phyloP scores from a whole-genome alignment of 1,284 basidiomycete genomes.

The Coniophora puteana region DNA sequence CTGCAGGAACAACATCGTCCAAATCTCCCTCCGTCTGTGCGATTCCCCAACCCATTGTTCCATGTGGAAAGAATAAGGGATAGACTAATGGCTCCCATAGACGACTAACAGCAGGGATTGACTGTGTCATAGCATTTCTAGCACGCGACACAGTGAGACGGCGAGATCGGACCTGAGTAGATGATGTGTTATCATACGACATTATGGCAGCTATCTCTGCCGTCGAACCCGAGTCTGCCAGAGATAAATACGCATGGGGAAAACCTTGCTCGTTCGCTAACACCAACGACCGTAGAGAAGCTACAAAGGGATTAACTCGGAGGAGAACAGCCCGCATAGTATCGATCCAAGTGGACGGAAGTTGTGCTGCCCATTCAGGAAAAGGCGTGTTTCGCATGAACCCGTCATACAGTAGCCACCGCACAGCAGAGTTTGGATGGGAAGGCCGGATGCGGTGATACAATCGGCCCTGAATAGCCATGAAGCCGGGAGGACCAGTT shows the following conservation, averaged over 20 bases:
- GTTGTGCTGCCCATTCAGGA: not conserved
- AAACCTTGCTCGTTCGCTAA: conserved; percentile 14
- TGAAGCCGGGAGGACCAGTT: not conserved
- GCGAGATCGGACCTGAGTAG: conserved; percentile 15
- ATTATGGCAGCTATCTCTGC: conserved; percentile 32
- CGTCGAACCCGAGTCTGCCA: too few species aligned
- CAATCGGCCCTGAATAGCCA: conserved; percentile 1
- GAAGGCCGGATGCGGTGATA: conserved; percentile 2
- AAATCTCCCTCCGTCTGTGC: not conserved
- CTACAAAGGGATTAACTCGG: conserved; percentile 24
- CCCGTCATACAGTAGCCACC: conserved; percentile 31
- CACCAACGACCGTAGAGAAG: conserved; percentile 14
- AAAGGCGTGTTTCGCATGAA: conserved; percentile 15
- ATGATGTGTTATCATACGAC: conserved; percentile 20
- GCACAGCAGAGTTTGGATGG: conserved; percentile 8
- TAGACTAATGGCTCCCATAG: conserved; percentile 33
- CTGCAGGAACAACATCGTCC: not conserved
- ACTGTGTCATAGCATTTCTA: conserved; percentile 9
- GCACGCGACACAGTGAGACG: conserved; percentile 10
- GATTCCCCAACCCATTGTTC: conserved; percentile 30
- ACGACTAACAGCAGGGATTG: conserved; percentile 24
- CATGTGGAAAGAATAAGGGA: conserved; percentile 32
- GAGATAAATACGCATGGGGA: conserved; percentile 12
- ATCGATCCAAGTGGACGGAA: conserved; percentile 21
- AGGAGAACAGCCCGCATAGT: conserved; percentile 16